Base-by-base conservation (phyloP, 2,329 filamentous ascomycete genomes). In the Tolypocladium endophyticum region DNA sequence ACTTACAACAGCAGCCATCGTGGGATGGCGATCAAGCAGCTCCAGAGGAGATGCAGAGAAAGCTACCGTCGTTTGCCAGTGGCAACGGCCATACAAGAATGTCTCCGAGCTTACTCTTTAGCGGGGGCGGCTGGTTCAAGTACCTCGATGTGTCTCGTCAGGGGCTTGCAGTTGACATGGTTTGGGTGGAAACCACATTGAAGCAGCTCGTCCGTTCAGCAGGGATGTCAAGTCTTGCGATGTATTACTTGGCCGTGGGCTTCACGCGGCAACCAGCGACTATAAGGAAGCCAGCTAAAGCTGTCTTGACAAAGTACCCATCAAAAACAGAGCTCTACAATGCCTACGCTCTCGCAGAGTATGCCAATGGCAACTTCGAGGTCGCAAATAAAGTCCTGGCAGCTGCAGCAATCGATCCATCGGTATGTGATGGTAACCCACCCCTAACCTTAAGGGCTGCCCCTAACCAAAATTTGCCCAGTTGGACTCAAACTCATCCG, bases 301-400 rank as follows among this genome's bases (percentile, higher is more conserved):
- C 74, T 8, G 75, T 96, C 0, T 73, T 97, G n/a, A 93, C 89
- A 68, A 79, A 79, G 55, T 82, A 84, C 59, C 78, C 86, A 0
- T 78, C 83, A 1, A 87, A 85, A 65, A 70, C 89, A 3, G 76
- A 79, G 18, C 76, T 97, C 0, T 97, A 95, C 72, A 88, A 91
- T 64, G 84, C 86, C 0, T 96, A 93, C 68, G 90, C 88, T 0
- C 73, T 90, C 18, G 83, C 91, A 4, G 90, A 96, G 71, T 79
- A 74, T 64, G 76, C 77, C 1, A 80, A 80, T 36, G 83, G 79
- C 0, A 86, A 87, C 30, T 64, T 69, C 1, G 77, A 82, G 0
- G 76, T 84, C 55, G 86, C 88, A 5, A 74, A 79, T 28, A 85
- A 83, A 57, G 85, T 94, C 0, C 82, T 93, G 66, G 71, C 78